Conservation (phyloP, 2,329 filamentous ascomycete genomes). For the Ophiostoma novo-ulmi region DNA sequence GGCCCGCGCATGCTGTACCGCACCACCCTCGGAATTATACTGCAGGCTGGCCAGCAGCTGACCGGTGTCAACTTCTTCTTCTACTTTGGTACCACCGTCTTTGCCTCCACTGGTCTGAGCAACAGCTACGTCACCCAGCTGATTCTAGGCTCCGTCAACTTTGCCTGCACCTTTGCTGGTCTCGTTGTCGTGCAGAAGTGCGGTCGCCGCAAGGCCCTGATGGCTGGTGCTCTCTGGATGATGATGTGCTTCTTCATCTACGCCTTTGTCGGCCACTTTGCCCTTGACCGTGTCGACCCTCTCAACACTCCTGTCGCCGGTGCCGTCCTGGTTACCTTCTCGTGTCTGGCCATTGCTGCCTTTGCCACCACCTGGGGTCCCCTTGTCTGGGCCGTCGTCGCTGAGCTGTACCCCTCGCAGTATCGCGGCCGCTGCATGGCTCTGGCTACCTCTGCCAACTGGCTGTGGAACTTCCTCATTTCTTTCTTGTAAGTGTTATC, state of each 20-base stretch:
- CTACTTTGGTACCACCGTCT: constrained; percentile 58
- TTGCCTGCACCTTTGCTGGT: constrained; percentile 58
- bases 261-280: constrained; percentile 38
- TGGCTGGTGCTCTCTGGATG: constrained; percentile 65
- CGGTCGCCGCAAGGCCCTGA: constrained; percentile 58
- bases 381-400: constrained; percentile 48
- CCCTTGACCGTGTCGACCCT: constrained; percentile 46
- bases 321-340: constrained; percentile 49
- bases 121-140: constrained; percentile 55
- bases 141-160: constrained; percentile 61
- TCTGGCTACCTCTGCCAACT: constrained; percentile 64
- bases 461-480: constrained; percentile 31
- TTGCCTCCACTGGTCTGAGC: constrained; percentile 50
- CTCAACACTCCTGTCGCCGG: constrained; percentile 49
- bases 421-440: constrained; percentile 59
- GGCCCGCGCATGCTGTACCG: constrained; percentile 13
- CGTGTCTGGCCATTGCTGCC: constrained; percentile 63
- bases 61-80: constrained; percentile 57
- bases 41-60: constrained; percentile 63
- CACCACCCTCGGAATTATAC: constrained; percentile 20
- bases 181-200: constrained; percentile 59
- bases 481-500: constrained; percentile 8
- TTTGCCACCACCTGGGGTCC: constrained; percentile 56
- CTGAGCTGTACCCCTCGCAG: constrained; percentile 59
- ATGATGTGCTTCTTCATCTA: constrained; percentile 33